A percentile compares a stretch with the other conserved stretches of the same genome.
Conservation (phyloP, 1,284 basidiomycete genomes). For the Bondarzewia mesenterica region DNA sequence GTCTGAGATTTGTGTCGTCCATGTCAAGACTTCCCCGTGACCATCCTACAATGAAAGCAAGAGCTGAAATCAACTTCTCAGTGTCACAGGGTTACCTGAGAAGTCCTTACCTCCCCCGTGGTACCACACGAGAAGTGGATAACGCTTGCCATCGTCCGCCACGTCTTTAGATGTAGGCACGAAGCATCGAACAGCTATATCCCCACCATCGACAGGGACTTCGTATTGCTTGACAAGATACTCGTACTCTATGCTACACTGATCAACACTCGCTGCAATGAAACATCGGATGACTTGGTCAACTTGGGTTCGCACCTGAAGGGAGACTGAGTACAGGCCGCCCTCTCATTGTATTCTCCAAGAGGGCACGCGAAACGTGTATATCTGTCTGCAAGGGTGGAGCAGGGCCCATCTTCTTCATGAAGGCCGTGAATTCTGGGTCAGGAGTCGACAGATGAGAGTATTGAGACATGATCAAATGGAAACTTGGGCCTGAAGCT, state of each 20-base stretch:
- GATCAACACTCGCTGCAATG: not conserved
- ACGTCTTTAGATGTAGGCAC: not conserved
- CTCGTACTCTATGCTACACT: not conserved
- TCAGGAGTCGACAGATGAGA: slow-evolving; percentile 1
- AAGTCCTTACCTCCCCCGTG: slow-evolving; percentile 10
- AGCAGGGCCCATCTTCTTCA: not conserved
- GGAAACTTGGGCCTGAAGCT: too few species aligned
- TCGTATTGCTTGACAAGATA: slow-evolving; percentile 4
- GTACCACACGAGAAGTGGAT: slow-evolving; percentile 8
- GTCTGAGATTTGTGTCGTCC: slow-evolving; percentile 14
- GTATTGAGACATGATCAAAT: slow-evolving; percentile 2
- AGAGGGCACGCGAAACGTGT: not conserved
- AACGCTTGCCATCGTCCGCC: not conserved
- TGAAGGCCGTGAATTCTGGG: slow-evolving; percentile 4
- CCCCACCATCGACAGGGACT: slow-evolving; percentile 3
- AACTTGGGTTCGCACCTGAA: not conserved
- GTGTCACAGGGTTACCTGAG: not conserved
- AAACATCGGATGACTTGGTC: not conserved
- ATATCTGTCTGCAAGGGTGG: not conserved
- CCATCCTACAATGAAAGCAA: slow-evolving; percentile 2
- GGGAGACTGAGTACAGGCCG: not conserved
- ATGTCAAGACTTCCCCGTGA: slow-evolving; percentile 11
- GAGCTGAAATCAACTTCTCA: not conserved
- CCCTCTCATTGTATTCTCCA: too few species aligned
- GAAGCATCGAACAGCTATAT: slow-evolving; percentile 1